phyloP scores from a whole-genome alignment of 192 early-diverging fungal species.

The Helicostylum pulchrum region DNA sequence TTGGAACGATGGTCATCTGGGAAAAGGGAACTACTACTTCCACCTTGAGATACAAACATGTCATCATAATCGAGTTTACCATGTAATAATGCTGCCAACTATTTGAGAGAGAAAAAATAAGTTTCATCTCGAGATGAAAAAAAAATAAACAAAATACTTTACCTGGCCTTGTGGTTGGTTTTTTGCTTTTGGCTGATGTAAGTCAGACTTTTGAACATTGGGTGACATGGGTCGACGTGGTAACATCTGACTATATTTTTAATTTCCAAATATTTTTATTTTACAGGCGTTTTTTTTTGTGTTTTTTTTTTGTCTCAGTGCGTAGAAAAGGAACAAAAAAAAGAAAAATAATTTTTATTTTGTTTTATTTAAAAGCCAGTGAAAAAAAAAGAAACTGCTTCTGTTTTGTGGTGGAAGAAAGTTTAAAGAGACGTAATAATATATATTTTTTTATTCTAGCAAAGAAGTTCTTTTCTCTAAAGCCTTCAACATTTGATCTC shows the following conservation, averaged over 20 bases:
- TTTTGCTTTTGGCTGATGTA: conserved; percentile 67
- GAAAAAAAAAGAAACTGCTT: too few relatives aligned
- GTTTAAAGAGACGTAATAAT: too few relatives aligned
- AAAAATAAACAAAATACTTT: neutral
- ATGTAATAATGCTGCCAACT: conserved; percentile 49
- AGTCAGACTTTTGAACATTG: conserved; percentile 30
- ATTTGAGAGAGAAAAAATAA: neutral
- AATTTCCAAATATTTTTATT: neutral
- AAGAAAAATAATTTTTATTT: too few relatives aligned
- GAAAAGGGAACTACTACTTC: conserved; percentile 8
- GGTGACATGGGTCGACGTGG: conserved; percentile 20
- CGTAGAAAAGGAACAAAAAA: too few relatives aligned
- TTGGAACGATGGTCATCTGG: conserved; percentile 61
- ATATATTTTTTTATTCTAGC: too few relatives aligned
- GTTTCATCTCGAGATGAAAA: neutral
- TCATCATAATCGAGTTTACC: conserved; percentile 47
- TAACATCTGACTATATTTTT: conserved; percentile 11
- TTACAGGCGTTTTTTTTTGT: neutral
- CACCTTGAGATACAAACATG: conserved; percentile 7
- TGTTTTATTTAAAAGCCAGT: too few relatives aligned
- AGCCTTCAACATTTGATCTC: conserved; percentile 34
- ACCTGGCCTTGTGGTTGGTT: conserved; percentile 60
- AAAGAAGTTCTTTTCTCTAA: conserved; percentile 24
- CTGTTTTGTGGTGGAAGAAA: too few relatives aligned
- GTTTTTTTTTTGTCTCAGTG: neutral